phyloP scores from a whole-genome alignment of 2,329 filamentous ascomycete genomes.

The Alternaria infectoria region DNA sequence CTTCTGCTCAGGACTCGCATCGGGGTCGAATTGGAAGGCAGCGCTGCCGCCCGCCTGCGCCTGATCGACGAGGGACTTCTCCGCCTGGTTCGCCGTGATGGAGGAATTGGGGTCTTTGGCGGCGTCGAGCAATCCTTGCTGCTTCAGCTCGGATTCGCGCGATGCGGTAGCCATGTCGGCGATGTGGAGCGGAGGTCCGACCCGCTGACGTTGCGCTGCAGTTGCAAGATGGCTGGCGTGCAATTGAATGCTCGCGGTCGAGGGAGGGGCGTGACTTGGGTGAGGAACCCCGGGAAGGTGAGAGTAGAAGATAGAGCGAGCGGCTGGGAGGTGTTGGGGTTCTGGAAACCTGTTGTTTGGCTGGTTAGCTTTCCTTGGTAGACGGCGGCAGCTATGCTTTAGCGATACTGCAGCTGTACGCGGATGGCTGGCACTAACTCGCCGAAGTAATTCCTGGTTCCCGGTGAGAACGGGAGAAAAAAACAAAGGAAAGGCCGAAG shows the following conservation, averaged over 20 bases:
- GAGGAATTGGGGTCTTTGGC: conserved; percentile 72
- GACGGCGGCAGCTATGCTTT: conserved; percentile 13
- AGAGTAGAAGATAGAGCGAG: not conserved
- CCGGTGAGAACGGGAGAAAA: not conserved
- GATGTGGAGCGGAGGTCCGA: conserved; percentile 14
- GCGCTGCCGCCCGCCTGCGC: conserved; percentile 78
- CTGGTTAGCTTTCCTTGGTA: conserved; percentile 10
- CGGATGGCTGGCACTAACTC: conserved; percentile 6
- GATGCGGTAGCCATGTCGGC: conserved; percentile 38
- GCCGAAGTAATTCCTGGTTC: conserved; percentile 2
- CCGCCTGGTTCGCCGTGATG: conserved; percentile 72
- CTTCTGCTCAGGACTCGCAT: conserved; percentile 85
- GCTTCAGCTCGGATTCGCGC: conserved; percentile 71
- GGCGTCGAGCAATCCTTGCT: conserved; percentile 79
- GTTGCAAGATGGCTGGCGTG: conserved; percentile 2
- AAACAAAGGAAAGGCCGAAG: conserved; percentile 7
- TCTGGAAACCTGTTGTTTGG: conserved; percentile 13
- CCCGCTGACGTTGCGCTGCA: conserved; percentile 2
- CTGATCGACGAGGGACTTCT: conserved; percentile 76
- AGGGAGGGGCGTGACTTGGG: not conserved
- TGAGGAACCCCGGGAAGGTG: not conserved
- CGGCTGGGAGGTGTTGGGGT: conserved; percentile 1
- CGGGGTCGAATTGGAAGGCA: conserved; percentile 85
- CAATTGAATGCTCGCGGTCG: conserved; percentile 13
- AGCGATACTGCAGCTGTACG: conserved; percentile 12